Evolutionary conservation across 1,139 yeast species (phyloP).

Genomic region (Suhomyces bribrorum): DNA sequence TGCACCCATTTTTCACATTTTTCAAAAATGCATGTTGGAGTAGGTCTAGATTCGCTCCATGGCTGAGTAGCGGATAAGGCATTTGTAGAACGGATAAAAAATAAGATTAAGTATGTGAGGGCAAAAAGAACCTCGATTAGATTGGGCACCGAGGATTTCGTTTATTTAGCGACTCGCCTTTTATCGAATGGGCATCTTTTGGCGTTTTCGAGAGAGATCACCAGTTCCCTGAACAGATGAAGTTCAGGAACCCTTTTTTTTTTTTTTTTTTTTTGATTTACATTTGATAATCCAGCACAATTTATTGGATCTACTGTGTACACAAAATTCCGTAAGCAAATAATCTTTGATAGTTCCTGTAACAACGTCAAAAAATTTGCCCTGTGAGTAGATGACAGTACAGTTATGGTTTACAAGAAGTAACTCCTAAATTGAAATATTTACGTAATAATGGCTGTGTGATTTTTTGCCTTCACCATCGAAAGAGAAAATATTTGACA

Average conservation of each 20-base stretch:
- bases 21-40: background rate
- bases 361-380: background rate
- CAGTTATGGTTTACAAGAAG: background rate
- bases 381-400: background rate
- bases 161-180: no score
- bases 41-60: background rate
- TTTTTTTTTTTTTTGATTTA: no score
- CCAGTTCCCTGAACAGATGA: no score
- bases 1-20: slow-evolving; percentile 6
- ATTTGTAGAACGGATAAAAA: background rate
- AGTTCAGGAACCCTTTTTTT: no score
- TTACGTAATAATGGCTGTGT: background rate
- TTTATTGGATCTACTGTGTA: no score
- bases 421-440: background rate
- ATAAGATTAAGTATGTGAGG: background rate
- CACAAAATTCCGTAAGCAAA: no score
- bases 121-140: no score
- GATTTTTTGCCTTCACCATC: background rate
- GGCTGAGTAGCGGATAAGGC: background rate
- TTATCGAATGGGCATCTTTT: no score
- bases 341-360: no score
- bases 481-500: background rate
- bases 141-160: no score
- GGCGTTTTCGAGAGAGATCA: no score
- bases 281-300: no score